These are phyloP conservation scores for Pichia nakasei DNA, from an alignment of 805 yeast genomes.

Conservation along the genomic window DNA sequence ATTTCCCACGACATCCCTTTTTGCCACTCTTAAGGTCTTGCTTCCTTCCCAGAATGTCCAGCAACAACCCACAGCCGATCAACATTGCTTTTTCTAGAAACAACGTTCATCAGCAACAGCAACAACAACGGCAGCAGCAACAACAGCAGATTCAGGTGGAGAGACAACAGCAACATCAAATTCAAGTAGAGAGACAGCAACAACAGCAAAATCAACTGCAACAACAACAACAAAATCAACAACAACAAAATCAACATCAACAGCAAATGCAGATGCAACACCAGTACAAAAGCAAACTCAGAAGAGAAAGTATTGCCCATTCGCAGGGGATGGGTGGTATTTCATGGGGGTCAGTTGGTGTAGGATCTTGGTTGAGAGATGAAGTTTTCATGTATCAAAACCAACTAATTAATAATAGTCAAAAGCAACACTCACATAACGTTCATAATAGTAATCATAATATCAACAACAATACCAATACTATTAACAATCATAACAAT, in stretches of 20 bases:
- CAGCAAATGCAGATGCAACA: slow-evolving; percentile 21
- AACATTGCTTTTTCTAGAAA: neutral
- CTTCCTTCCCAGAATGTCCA: too few species aligned
- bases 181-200: slow-evolving; percentile 21
- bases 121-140: neutral
- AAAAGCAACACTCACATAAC: too few species aligned
- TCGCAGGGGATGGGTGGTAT: slow-evolving; percentile 98
- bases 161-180: slow-evolving; percentile 21
- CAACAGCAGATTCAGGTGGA: slow-evolving; percentile 8
- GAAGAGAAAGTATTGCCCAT: slow-evolving; percentile 90
- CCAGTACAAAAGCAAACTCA: slow-evolving; percentile 32
- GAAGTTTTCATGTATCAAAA: slow-evolving; percentile 59
- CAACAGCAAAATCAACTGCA: neutral
- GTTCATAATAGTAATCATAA: neutral
- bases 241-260: slow-evolving; percentile 21
- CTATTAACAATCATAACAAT: slow-evolving; percentile 12
- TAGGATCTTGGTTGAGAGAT: slow-evolving; percentile 93
- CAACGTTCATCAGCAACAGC: neutral
- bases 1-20: too few species aligned
- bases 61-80: neutral
- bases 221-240: slow-evolving; percentile 9
- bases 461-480: slow-evolving; percentile 4
- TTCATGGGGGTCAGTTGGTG: slow-evolving; percentile 92
- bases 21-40: too few species aligned
- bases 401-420: neutral